These are phyloP conservation scores for Tricholoma hemisulphureum DNA, from an alignment of 768 basidiomycete genomes.

Conservation along the genomic window DNA sequence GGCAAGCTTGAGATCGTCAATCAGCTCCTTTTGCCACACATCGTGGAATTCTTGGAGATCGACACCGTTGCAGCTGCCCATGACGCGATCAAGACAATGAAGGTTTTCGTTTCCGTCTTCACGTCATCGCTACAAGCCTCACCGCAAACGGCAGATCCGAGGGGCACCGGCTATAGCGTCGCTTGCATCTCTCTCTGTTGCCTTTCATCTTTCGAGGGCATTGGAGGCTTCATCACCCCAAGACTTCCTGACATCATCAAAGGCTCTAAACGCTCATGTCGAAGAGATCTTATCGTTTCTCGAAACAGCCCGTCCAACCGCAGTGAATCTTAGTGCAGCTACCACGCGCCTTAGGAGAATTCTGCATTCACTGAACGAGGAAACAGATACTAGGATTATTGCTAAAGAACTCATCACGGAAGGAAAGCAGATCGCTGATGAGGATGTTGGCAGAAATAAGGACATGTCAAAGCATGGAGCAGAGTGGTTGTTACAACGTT, in stretches of 20 bases:
- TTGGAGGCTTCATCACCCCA: slow-evolving; percentile 47
- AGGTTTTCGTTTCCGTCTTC: slow-evolving; percentile 44
- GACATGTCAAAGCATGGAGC: slow-evolving; percentile 83
- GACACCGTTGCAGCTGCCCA: slow-evolving; percentile 79
- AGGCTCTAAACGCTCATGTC: slow-evolving; percentile 54
- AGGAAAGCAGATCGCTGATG: slow-evolving; percentile 71
- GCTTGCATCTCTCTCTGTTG: slow-evolving; percentile 79
- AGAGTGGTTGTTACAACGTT: slow-evolving; percentile 70
- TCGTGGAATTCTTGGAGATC: slow-evolving; percentile 61
- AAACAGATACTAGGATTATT: slow-evolving; percentile 43
- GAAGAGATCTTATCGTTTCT: slow-evolving; percentile 65
- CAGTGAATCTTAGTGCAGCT: slow-evolving; percentile 91
- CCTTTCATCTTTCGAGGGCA: slow-evolving; percentile 58
- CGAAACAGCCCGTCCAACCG: slow-evolving; percentile 88
- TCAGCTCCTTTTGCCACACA: slow-evolving; percentile 83
- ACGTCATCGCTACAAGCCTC: slow-evolving; percentile 2
- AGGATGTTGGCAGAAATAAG: slow-evolving; percentile 86
- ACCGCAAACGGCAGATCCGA: slow-evolving; percentile 47
- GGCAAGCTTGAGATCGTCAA: slow-evolving; percentile 79
- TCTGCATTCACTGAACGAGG: slow-evolving; percentile 44
- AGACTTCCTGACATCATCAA: slow-evolving; percentile 53
- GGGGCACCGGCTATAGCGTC: slow-evolving; percentile 96
- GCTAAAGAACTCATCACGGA: slow-evolving; percentile 67
- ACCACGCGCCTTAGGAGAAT: slow-evolving; percentile 63
- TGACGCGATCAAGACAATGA: slow-evolving; percentile 96